Evolutionary conservation across 345 rosid species (phyloP), one percentile per base, ranked within the genome.

Genomic region (Atalantia buxifolia): DNA sequence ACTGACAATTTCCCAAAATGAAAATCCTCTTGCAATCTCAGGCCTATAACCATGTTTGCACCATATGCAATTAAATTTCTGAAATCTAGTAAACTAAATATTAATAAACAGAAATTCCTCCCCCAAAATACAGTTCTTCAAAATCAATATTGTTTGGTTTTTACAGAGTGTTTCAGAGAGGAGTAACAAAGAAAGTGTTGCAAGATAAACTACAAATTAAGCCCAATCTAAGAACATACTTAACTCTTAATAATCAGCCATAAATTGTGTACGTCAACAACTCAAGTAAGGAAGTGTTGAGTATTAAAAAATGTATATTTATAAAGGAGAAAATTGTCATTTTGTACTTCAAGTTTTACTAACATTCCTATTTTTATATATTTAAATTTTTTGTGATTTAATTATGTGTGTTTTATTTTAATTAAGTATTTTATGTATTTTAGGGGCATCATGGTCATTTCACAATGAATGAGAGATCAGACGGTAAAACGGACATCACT

Each of bases 201-300:
- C 24, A 1, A 25, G 40, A 63, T 33, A 30, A 64, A 7, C 57
- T 19, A 16, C 12, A 63, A 13, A 45, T 45, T 45, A 12, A 63
- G 66, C 38, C 66, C 30, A 63, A 63, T 28, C 27, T 3, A 28
- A 18, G 68, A 65, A 65, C 68, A 65, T 6, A 14, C 2, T 25
- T 2, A 60, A 30, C 5, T 31, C 18, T 6, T 1, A 4, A 30
- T 63, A 18, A 45, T 45, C 50, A 14, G 19, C 67, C 2, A 31
- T 18, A 10, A 62, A 27, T 62, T 31, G 5, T 13, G 50, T 13
- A 30, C 2, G 65, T 79, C 65, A 79, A 59, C 84, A 81, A 69
- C 50, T 59, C 77, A 35, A 35, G 7, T 35, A 1, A 35, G 36
- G 36, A n/a, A n/a, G n/a, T n/a, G n/a, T n/a, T n/a, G n/a, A n/a